A percentile compares a stretch with the other conserved stretches of the same genome.
Evolutionary conservation across 2,329 filamentous ascomycete species (phyloP).

Genomic region (Pyrenophora teres): DNA sequence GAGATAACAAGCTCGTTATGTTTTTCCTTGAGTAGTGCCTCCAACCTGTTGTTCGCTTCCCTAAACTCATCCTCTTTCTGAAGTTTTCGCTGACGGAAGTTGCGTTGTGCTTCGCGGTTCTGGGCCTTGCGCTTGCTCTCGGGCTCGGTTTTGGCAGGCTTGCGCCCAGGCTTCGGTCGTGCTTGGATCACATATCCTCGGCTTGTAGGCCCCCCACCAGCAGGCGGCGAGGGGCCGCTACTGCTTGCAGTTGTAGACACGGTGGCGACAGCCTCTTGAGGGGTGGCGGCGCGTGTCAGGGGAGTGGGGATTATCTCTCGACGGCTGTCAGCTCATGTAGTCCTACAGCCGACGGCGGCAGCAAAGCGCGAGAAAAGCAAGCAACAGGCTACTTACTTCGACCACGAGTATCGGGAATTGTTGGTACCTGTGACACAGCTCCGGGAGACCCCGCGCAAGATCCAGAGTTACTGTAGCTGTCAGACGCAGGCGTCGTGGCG

Average conservation of each 20-base stretch:
- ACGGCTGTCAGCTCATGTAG: background rate
- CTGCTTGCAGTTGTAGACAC: conserved; percentile 31
- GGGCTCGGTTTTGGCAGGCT: conserved; percentile 90
- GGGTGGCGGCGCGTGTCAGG: conserved; percentile 17
- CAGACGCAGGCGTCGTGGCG: conserved; percentile 16
- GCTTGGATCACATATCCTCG: conserved; percentile 47
- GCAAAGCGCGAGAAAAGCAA: conserved; percentile 15
- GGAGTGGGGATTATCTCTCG: background rate
- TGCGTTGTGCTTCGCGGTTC: conserved; percentile 88
- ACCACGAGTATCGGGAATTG: conserved; percentile 4
- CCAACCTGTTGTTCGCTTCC: conserved; percentile 42
- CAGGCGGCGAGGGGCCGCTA: conserved; percentile 35
- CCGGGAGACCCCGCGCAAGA: conserved; percentile 6
- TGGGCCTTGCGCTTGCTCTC: conserved; percentile 93
- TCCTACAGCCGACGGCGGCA: conserved; percentile 9
- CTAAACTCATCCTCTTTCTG: conserved; percentile 73
- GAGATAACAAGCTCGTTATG: background rate
- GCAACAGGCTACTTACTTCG: conserved; percentile 23
- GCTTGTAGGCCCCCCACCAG: conserved; percentile 48
- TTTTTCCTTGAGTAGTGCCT: conserved; percentile 18
- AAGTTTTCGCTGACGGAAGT: conserved; percentile 79
- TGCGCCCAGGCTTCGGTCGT: conserved; percentile 73
- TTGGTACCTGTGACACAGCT: background rate
- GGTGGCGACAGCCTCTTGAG: conserved; percentile 23
- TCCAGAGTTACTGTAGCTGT: conserved; percentile 5